Base-by-base conservation (phyloP, 495 filamentous ascomycete species). In the Astrothelium subdiscretum region DNA sequence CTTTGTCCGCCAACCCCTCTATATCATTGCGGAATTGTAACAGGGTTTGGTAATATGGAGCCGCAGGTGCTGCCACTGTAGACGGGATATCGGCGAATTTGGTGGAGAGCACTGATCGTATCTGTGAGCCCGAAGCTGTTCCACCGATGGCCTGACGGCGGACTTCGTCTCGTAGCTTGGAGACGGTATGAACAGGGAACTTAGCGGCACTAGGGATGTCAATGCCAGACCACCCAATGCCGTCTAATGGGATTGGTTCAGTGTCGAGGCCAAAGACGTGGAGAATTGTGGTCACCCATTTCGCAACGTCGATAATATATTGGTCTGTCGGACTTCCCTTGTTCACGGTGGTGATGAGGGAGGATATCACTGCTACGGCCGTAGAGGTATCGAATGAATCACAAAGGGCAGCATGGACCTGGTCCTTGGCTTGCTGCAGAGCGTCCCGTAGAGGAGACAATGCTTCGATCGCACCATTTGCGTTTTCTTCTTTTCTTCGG, bases 351-450 rank as follows among this genome's bases (percentile, higher is more conserved):
- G 82, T 81, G 62, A 97, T 86, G 12, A 97, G 79, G 51, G 87
- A 81, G 2, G 83, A 83, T 59, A 98, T 85, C 13, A 82, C 70
- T 29, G 79, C 77, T 87, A 98, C 90, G 2, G 84, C 89, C 29
- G 75, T 74, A 12, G 87, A 81, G 0, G 94, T 98, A 68, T 97
- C 83, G 75, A 98, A 97, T 0, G 91, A 96, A 74, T 97, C 90
- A 71, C 80, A 82, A 15, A 98, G 79, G 0, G 86, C 86, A 13
- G 78, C 74, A 61, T 90, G 71, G 8, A 91, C 76, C 1, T 85
- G 80, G 12, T 73, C 71, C 73, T 94, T 84, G 5, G 87, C 80
- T 35, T 82, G 75, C 43, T 85, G 80, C 8, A 96, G 76, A 32
- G 75, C 75, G 12, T 72, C 63, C 43, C 32, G 12, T 35, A 24